Evolutionary conservation across 495 filamentous ascomycete genomes (phyloP), one percentile per base, ranked within the genome.

Genomic region (Penicillium psychrofluorescens): DNA sequence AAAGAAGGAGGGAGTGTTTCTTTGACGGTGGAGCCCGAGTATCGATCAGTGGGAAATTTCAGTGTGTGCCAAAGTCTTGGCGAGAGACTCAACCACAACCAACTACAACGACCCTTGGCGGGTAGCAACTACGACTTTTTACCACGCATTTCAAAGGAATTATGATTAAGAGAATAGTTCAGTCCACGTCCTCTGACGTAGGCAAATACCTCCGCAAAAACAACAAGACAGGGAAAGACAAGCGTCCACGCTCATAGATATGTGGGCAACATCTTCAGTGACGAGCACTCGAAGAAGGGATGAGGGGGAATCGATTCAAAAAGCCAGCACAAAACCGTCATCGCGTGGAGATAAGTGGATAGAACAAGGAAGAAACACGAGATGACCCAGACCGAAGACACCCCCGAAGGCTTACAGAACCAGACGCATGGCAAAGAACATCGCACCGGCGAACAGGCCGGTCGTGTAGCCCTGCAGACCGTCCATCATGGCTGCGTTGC

Each of bases 361-460:
- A 46, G 13, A 32, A 36, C 38, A 40, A 30, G 41, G 32, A 34
- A 34, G n/a, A 6, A 37, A 39, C 44, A 30, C 46, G 32, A 11
- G 29, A 16, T 46, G 38, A 38, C 35, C 40, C n/a, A 40, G 36
- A 34, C 11, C 36, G 22, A 35, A 33, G 22, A 48, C 31, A 37
- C 36, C 32, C 40, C 41, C 11, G 15, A n/a, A 35, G 46, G 28
- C 47, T 59, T 71, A 79, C 55, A 79, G 57, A 45, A 72, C 58
- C 43, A 79, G 42, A 33, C 74, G 69, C 41, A 77, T 69, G 36
- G 71, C 59, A 37, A 71, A 58, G 36, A 75, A 55, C 52, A 78
- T 45, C 43, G 61, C 69, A 36, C 61, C 69, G 13, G 68, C 74
- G 46, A 80, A 54, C 35, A 74, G 35, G 43, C 68, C 67, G 41